Evolutionary conservation across 2,329 filamentous ascomycete species (phyloP).

Genomic region (Hypoxylon sp.): DNA sequence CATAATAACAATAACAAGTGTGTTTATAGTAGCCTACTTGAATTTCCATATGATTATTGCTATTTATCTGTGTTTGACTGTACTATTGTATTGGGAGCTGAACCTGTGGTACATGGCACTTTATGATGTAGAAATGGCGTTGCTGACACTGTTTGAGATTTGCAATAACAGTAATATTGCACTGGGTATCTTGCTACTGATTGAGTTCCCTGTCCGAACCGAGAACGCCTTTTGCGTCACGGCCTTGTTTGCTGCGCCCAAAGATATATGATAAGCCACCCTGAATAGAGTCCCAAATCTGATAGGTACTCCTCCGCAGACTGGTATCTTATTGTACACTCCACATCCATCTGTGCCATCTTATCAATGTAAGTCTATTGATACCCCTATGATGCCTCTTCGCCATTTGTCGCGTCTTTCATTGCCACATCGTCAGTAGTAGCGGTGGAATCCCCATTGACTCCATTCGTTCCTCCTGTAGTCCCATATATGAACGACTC

Average conservation of each 20-base stretch:
- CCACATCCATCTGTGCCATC: not conserved
- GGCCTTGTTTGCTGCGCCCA: not conserved
- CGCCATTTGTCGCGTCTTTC: constrained; percentile 39
- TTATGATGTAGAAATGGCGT: not conserved
- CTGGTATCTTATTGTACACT: not conserved
- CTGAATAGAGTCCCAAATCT: not conserved
- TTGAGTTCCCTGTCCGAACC: constrained; percentile 17
- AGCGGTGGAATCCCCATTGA: constrained; percentile 38
- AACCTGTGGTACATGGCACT: not conserved
- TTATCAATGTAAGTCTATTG: not conserved
- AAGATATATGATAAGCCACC: too few species aligned
- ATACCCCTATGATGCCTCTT: constrained; percentile 32
- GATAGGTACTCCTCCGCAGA: not conserved
- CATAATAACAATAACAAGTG: too few species aligned
- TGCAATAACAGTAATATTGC: not conserved
- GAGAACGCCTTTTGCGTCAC: not conserved
- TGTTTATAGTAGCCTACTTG: too few species aligned
- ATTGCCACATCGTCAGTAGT: constrained; percentile 43
- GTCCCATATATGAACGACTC: constrained; percentile 65
- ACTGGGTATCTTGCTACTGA: constrained; percentile 38
- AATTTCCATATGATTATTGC: too few species aligned
- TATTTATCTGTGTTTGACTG: too few species aligned
- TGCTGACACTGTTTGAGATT: not conserved
- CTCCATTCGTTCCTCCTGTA: constrained; percentile 39
- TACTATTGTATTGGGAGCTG: not conserved